These are phyloP conservation scores for Orbilia oligospora DNA, from an alignment of 2,329 filamentous ascomycete genomes.

Conservation along the genomic window DNA sequence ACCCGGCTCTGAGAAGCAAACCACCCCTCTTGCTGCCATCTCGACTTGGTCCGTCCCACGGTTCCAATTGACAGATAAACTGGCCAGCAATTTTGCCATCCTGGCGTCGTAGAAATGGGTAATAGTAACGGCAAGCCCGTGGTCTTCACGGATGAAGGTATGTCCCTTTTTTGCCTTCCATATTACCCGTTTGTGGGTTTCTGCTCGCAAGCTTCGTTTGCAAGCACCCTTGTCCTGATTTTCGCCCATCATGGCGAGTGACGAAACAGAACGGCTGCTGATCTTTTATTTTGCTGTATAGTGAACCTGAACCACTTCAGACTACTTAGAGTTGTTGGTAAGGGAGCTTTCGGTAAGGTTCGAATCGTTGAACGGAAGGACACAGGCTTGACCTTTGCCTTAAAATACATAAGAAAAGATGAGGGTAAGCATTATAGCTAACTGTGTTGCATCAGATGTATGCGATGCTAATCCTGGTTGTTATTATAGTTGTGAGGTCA, in stretches of 20 bases:
- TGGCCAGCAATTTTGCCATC: slow-evolving; percentile 14
- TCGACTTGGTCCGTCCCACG: slow-evolving; percentile 19
- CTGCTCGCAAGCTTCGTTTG: slow-evolving; percentile 26
- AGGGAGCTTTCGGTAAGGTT: slow-evolving; percentile 98
- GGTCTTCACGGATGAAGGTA: slow-evolving; percentile 93
- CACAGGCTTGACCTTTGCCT: slow-evolving; percentile 89
- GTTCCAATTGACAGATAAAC: slow-evolving; percentile 35
- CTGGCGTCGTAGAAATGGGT: slow-evolving; percentile 55
- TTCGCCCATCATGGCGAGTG: slow-evolving; percentile 58
- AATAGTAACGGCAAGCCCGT: slow-evolving; percentile 78
- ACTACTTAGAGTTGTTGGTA: slow-evolving; percentile 92
- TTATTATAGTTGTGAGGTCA: slow-evolving; percentile 84
- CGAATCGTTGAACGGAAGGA: slow-evolving; percentile 98
- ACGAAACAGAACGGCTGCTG: slow-evolving; percentile 62
- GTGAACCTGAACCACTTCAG: slow-evolving; percentile 99
- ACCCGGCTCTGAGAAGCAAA: slow-evolving; percentile 7
- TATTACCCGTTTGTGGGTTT: slow-evolving; percentile 15
- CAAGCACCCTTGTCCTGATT: slow-evolving; percentile 46
- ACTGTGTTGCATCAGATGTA: neutral
- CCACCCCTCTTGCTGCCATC: slow-evolving; percentile 17
- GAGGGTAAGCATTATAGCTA: slow-evolving; percentile 76
- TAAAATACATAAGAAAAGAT: slow-evolving; percentile 99
- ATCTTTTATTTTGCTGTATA: slow-evolving; percentile 67
- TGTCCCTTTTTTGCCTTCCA: slow-evolving; percentile 65
- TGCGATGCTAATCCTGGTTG: slow-evolving; percentile 22